These are phyloP conservation scores for Aspergillus bridgeri DNA, from an alignment of 495 filamentous ascomycete genomes.

Conservation along the genomic window DNA sequence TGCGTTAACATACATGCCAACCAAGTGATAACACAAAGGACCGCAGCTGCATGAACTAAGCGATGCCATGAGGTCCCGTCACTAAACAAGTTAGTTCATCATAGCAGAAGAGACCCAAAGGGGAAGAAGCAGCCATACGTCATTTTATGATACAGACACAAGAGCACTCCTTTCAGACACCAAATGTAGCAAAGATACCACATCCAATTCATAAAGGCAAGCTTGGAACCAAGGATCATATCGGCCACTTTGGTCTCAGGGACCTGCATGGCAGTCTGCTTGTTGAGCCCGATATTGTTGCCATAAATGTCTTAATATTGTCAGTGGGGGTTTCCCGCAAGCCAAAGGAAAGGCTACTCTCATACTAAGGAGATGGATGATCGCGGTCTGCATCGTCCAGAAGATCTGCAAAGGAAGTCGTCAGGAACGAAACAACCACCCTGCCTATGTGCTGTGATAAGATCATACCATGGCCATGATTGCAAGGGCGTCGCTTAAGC, in stretches of 20 bases:
- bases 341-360: not conserved
- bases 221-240: constrained; percentile 20
- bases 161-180: constrained; percentile 48
- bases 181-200: constrained; percentile 51
- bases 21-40: constrained; percentile 42
- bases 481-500: constrained; percentile 24
- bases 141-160: constrained; percentile 49
- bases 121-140: constrained; percentile 31
- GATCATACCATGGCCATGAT: constrained; percentile 19
- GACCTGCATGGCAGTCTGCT: constrained; percentile 17
- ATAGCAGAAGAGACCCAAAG: not conserved
- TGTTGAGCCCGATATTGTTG: constrained; percentile 21
- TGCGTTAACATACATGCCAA: constrained; percentile 43
- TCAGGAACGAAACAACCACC: not conserved
- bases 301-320: constrained; percentile 11
- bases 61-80: constrained; percentile 16
- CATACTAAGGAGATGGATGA: constrained; percentile 18
- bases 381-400: constrained; percentile 18
- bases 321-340: not conserved
- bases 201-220: constrained; percentile 42
- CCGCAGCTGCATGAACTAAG: constrained; percentile 14
- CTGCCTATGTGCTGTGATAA: not conserved
- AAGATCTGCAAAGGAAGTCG: constrained; percentile 13
- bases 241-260: constrained; percentile 14
- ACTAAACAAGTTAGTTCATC: constrained; percentile 9